These are phyloP conservation scores for Primulina huaijiensis DNA, from an alignment of 257 asterid genomes.

Conservation along the genomic window DNA sequence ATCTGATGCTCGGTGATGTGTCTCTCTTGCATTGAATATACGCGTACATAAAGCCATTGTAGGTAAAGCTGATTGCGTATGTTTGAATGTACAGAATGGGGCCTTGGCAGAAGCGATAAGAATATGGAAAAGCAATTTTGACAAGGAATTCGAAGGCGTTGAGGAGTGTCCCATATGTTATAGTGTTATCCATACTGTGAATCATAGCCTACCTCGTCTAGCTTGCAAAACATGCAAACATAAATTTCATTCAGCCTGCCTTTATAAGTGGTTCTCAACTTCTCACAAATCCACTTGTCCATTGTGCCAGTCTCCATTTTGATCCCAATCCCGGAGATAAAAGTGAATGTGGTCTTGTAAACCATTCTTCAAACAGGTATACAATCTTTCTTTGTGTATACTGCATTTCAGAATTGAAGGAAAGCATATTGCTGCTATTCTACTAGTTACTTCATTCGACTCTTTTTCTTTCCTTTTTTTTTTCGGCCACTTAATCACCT, in stretches of 20 bases:
- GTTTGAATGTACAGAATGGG: constrained; percentile 66
- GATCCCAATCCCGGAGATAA: constrained; percentile 26
- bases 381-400: not conserved
- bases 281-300: constrained; percentile 98
- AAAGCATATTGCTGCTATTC: not conserved
- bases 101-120: constrained; percentile 95
- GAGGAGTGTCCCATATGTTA: constrained; percentile 99
- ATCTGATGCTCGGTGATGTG: not conserved
- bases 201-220: constrained; percentile 93
- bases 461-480: not conserved
- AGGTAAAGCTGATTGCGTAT: constrained; percentile 19
- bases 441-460: not conserved
- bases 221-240: constrained; percentile 99
- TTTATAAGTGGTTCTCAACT: constrained; percentile 99
- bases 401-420: not conserved
- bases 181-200: constrained; percentile 86
- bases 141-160: constrained; percentile 97
- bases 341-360: not conserved
- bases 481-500: too few relatives aligned
- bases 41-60: constrained; percentile 9
- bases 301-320: constrained; percentile 94
- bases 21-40: not conserved
- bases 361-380: not conserved
- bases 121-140: constrained; percentile 92
- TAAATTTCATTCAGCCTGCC: constrained; percentile 93